Conservation (phyloP, 2,329 filamentous ascomycete genomes). For the Simplicillium aogashimaense region DNA sequence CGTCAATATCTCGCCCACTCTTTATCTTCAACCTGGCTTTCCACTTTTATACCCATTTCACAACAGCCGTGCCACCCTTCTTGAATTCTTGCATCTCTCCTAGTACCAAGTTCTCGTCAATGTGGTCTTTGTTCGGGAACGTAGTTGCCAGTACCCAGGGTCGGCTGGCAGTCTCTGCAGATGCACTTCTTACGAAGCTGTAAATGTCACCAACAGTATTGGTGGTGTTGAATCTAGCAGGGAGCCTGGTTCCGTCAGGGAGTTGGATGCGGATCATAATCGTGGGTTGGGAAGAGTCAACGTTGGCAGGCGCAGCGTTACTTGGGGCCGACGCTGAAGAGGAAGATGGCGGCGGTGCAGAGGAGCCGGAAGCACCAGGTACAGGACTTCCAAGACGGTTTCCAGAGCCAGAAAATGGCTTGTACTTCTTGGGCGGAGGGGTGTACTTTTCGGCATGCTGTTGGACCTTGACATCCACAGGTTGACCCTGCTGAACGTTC, state of each 20-base stretch:
- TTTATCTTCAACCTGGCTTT: background rate
- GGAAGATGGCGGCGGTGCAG: constrained; percentile 17
- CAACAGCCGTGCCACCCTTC: constrained; percentile 54
- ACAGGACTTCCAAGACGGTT: constrained; percentile 70
- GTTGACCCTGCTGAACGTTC: constrained; percentile 64
- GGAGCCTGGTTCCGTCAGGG: constrained; percentile 65
- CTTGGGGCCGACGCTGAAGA: constrained; percentile 21
- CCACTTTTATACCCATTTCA: constrained; percentile 40
- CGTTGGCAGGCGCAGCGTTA: constrained; percentile 17
- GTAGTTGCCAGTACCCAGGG: constrained; percentile 70
- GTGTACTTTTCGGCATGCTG: constrained; percentile 65
- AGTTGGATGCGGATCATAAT: constrained; percentile 68
- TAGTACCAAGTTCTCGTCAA: constrained; percentile 50
- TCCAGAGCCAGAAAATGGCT: constrained; percentile 63
- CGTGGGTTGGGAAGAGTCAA: constrained; percentile 59
- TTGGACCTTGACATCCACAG: constrained; percentile 69
- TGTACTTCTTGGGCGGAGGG: constrained; percentile 63
- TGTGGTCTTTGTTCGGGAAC: constrained; percentile 73
- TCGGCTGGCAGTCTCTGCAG: constrained; percentile 44
- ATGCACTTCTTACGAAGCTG: constrained; percentile 59
- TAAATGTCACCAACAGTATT: constrained; percentile 74
- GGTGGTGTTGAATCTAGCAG: constrained; percentile 72
- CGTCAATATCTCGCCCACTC: background rate
- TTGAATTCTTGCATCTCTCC: constrained; percentile 56
- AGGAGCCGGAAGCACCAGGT: constrained; percentile 39